phyloP scores from a whole-genome alignment of 208 protist species.

The Leishmania mexicana region DNA sequence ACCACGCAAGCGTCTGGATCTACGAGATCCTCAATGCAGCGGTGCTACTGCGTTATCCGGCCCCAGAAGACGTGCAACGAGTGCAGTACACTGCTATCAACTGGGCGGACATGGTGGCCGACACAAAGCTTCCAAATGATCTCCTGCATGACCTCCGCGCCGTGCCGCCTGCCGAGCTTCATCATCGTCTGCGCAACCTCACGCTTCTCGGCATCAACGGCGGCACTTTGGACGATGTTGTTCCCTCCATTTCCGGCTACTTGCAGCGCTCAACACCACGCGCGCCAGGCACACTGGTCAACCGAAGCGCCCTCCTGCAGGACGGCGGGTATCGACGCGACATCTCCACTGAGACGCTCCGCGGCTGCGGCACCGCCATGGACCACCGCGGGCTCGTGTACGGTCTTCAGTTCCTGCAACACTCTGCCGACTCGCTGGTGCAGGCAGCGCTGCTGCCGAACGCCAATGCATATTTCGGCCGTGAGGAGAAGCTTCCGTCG shows the following conservation, averaged over 20 bases:
- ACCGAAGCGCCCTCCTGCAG: slow-evolving; percentile 13
- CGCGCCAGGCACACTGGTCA: slow-evolving; percentile 15
- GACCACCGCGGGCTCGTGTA: slow-evolving; percentile 85
- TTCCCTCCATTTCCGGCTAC: slow-evolving; percentile 57
- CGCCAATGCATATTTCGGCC: slow-evolving; percentile 38
- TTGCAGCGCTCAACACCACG: slow-evolving; percentile 56
- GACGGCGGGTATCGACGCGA: slow-evolving; percentile 47
- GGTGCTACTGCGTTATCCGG: slow-evolving; percentile 26
- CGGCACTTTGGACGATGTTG: slow-evolving; percentile 72
- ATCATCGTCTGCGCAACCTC: slow-evolving; percentile 39
- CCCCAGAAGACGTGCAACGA: not conserved
- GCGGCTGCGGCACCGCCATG: slow-evolving; percentile 60
- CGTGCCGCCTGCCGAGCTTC: slow-evolving; percentile 34
- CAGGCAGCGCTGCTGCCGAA: slow-evolving; percentile 52
- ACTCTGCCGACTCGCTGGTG: slow-evolving; percentile 60
- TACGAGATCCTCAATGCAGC: slow-evolving; percentile 54
- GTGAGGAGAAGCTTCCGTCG: slow-evolving; percentile 34
- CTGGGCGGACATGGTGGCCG: slow-evolving; percentile 31
- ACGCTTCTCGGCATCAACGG: slow-evolving; percentile 67
- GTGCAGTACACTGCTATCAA: slow-evolving; percentile 6
- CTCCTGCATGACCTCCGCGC: slow-evolving; percentile 38
- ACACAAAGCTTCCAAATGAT: slow-evolving; percentile 19
- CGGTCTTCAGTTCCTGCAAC: slow-evolving; percentile 62
- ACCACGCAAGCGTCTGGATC: slow-evolving; percentile 51
- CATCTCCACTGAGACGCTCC: slow-evolving; percentile 70